Evolutionary conservation across 768 basidiomycete species (phyloP).

Genomic region (Calocera cornea): DNA sequence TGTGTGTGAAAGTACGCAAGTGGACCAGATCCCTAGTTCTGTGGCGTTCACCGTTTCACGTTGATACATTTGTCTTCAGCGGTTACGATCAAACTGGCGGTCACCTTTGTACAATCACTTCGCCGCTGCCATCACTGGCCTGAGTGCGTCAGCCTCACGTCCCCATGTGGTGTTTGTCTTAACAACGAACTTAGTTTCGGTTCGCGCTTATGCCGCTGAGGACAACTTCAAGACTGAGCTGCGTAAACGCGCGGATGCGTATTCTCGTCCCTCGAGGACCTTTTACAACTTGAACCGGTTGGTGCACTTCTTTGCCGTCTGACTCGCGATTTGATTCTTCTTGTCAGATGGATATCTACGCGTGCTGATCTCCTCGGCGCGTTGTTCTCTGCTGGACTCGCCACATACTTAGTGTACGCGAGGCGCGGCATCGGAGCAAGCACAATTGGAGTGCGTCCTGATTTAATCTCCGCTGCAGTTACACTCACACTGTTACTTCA

Average conservation of each 20-base stretch:
- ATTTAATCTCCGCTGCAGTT: too few relatives aligned
- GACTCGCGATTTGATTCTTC: too few relatives aligned
- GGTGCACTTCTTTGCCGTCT: neutral
- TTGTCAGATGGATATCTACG: slow-evolving; percentile 18
- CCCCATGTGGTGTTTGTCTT: slow-evolving; percentile 7
- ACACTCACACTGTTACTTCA: too few relatives aligned
- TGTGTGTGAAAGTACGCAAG: slow-evolving; percentile 45
- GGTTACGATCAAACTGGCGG: slow-evolving; percentile 21
- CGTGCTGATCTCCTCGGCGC: slow-evolving; percentile 26
- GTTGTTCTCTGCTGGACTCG: slow-evolving; percentile 21
- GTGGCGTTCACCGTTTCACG: too few relatives aligned
- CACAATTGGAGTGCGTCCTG: too few relatives aligned
- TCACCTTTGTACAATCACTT: slow-evolving; percentile 26
- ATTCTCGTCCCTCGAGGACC: neutral
- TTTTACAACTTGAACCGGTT: slow-evolving; percentile 14
- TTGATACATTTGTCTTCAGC: neutral
- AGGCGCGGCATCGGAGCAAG: too few relatives aligned
- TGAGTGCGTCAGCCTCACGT: slow-evolving; percentile 1
- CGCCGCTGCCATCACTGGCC: slow-evolving; percentile 25
- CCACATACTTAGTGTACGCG: slow-evolving; percentile 24
- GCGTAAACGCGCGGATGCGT: slow-evolving; percentile 20
- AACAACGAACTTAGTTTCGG: slow-evolving; percentile 16
- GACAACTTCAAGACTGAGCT: slow-evolving; percentile 19
- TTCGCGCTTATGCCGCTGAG: slow-evolving; percentile 27
- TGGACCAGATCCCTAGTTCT: too few relatives aligned